A percentile compares a stretch with the other conserved stretches of the same genome.
Conservation (phyloP, 2,329 filamentous ascomycete genomes). For the Graphiopsis chlorocephala region DNA sequence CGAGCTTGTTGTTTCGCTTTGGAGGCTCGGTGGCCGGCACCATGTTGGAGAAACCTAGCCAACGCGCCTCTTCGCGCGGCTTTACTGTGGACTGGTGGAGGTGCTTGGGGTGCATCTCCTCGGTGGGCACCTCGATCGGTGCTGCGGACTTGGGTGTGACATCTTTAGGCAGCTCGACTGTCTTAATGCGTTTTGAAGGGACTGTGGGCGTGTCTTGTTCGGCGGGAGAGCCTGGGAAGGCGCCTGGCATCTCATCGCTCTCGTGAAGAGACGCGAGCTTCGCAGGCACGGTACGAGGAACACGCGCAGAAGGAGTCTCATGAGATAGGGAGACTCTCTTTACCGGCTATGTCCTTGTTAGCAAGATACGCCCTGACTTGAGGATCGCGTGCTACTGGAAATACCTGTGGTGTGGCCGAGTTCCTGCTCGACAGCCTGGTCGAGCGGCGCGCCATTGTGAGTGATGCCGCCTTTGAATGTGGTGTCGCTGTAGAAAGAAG, state of each 20-base stretch:
- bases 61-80: conserved; percentile 73
- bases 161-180: conserved; percentile 20
- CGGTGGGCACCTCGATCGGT: conserved; percentile 65
- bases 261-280: conserved; percentile 48
- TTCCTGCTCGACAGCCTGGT: conserved; percentile 15
- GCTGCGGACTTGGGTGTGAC: conserved; percentile 62
- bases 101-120: conserved; percentile 90
- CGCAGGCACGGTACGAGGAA: conserved; percentile 33
- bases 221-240: conserved; percentile 31
- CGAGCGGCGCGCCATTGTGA: conserved; percentile 17
- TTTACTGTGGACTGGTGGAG: conserved; percentile 72
- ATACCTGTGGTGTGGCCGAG: conserved; percentile 22
- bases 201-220: conserved; percentile 9
- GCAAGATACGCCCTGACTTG: background rate
- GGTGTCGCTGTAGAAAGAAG: background rate
- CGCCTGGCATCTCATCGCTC: conserved; percentile 40
- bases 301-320: conserved; percentile 27
- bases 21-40: conserved; percentile 53
- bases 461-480: background rate
- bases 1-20: conserved; percentile 41
- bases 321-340: conserved; percentile 36
- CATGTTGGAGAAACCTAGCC: conserved; percentile 79
- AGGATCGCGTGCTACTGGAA: background rate
- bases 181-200: conserved; percentile 24
- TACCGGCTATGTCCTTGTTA: conserved; percentile 21